Evolutionary conservation across 1,139 yeast species (phyloP), one percentile per base, ranked within the genome.

Genomic region (Suhomyces yuchorum): DNA sequence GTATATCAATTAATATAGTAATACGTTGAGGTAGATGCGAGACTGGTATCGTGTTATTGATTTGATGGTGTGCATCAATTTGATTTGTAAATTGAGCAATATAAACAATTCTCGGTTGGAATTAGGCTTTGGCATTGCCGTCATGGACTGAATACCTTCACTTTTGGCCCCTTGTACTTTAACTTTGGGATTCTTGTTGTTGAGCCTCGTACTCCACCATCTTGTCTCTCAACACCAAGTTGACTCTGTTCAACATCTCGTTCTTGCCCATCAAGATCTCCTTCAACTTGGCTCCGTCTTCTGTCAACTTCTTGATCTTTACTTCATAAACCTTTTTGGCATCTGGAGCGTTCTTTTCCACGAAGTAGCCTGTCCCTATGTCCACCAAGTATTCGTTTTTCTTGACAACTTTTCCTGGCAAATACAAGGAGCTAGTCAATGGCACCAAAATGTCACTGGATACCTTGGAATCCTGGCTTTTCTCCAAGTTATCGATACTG

Each of bases 281-380:
- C 56, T 85, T 86, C 56, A 93, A 76, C 60, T 90, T 92, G 24
- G 77, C 77, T 17, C 89, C 77, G 64, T 93, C 97, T 50, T 80
- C 81, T 50, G 76, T 82, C 58, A 95, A 71, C 55, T 91, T 92
- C 23, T 73, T 73, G 45, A 91, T 81, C 69, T 95, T 90, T 49
- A 75, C 76, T 50, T 85, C 81, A 65, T 90, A 93, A 59, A 91
- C 96, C 48, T 68, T 68, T 55, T 81, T 73, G 3, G 97, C 88
- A 41, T 88, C 92, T 6, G 70, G 72, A 0, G 82, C 80, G 49
- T 68, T 68, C 68, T 93, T 95, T 59, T 90, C 97, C 26, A 91
- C 95, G 63, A 81, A 93, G 66, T 93, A 93, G 2, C 98, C 98
- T 0, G 99, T 93, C 30, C 99, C 99, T 37, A 93, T 85, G 63